Percentiles rank a stretch among this genome's conserved stretches.
These are phyloP conservation scores for Candida takata DNA, from an alignment of 805 yeast species.

Conservation along the genomic window DNA sequence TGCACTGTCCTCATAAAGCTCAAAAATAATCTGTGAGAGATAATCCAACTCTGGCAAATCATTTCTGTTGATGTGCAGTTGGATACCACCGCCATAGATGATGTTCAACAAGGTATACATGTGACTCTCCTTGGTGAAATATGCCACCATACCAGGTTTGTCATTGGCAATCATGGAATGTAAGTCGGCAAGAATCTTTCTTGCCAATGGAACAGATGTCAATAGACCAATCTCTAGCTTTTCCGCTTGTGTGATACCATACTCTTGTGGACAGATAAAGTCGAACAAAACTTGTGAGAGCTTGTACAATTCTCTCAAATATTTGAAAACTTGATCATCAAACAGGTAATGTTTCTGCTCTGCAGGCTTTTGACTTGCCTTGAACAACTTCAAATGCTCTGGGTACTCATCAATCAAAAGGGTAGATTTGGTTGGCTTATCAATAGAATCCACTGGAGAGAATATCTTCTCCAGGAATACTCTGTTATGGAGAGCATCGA, in stretches of 20 bases:
- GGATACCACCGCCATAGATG: constrained; percentile 84
- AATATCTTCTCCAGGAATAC: constrained; percentile 81
- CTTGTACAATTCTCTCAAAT: constrained; percentile 81
- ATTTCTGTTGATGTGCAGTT: constrained; percentile 92
- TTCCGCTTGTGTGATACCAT: constrained; percentile 93
- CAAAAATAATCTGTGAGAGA: constrained; percentile 89
- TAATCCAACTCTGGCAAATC: constrained; percentile 96
- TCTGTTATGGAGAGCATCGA: constrained; percentile 93
- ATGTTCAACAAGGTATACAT: constrained; percentile 90
- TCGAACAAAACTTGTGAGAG: constrained; percentile 91
- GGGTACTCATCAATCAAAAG: constrained; percentile 24
- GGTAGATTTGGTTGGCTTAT: constrained; percentile 24
- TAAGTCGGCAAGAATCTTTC: constrained; percentile 76
- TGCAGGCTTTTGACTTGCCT: constrained; percentile 10
- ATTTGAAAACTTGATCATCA: constrained; percentile 72
- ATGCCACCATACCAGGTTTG: constrained; percentile 77
- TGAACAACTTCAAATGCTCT: constrained; percentile 22
- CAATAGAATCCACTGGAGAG: constrained; percentile 47
- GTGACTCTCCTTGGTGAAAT: constrained; percentile 95
- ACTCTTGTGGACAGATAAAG: constrained; percentile 97
- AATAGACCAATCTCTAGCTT: constrained; percentile 92
- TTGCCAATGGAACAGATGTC: constrained; percentile 90
- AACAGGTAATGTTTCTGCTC: constrained; percentile 42
- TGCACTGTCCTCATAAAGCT: constrained; percentile 75
- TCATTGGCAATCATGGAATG: constrained; percentile 71